Conservation (phyloP, 2,329 filamentous ascomycete genomes). For the Gremmenia infestans region DNA sequence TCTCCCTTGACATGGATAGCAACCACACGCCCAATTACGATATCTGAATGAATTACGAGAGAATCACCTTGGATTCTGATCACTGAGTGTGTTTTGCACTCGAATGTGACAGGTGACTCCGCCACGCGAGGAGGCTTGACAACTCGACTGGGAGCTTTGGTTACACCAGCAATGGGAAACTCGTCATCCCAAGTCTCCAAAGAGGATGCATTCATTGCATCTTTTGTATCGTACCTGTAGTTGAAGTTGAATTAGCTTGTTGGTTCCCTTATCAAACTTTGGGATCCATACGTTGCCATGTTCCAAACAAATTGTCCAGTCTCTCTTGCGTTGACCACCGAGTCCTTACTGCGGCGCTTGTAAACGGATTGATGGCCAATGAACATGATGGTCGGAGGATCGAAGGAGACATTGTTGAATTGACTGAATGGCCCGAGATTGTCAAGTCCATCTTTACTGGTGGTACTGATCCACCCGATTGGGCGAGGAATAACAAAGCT, state of each 20-base stretch:
- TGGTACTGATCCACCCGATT: conserved; percentile 5
- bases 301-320: conserved; percentile 19
- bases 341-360: conserved; percentile 11
- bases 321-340: conserved; percentile 11
- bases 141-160: conserved; percentile 8
- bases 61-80: conserved; percentile 13
- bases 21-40: conserved; percentile 15
- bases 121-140: conserved; percentile 13
- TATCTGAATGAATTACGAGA: conserved; percentile 13
- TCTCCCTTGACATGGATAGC: conserved; percentile 16
- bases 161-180: conserved; percentile 9
- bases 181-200: conserved; percentile 12
- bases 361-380: conserved; percentile 13
- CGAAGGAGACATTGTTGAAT: conserved; percentile 15
- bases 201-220: conserved; percentile 3
- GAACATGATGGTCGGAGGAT: conserved; percentile 13
- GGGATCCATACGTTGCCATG: conserved; percentile 13
- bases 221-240: conserved; percentile 2
- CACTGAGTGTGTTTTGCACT: conserved; percentile 13
- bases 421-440: conserved; percentile 13
- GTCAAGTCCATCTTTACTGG: conserved; percentile 7
- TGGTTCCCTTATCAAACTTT: not conserved
- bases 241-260: not conserved
- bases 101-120: conserved; percentile 15
- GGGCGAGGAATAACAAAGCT: conserved; percentile 5